These are phyloP conservation scores for Coemansia sp. DNA, from an alignment of 192 early-diverging fungal genomes.

Conservation along the genomic window DNA sequence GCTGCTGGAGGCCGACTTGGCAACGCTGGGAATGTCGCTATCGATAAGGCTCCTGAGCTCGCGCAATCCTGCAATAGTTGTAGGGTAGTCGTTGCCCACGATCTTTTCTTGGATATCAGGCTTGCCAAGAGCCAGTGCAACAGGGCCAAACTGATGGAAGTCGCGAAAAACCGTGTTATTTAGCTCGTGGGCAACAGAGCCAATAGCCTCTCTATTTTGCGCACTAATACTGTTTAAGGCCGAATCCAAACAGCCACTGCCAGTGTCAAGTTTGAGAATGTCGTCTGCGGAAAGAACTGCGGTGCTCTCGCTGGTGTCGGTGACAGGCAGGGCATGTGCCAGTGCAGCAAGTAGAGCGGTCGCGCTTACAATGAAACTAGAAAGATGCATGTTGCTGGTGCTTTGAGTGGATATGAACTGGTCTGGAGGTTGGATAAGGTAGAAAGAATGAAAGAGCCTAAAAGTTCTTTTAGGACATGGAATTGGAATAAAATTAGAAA, in stretches of 20 bases:
- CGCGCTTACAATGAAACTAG: slow-evolving; percentile 4
- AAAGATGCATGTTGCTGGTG: background rate
- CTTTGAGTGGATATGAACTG: background rate
- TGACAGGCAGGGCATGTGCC: slow-evolving; percentile 6
- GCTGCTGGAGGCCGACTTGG: slow-evolving; percentile 3
- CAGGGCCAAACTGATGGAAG: slow-evolving; percentile 49
- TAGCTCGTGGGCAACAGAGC: slow-evolving; percentile 28
- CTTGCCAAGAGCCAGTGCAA: slow-evolving; percentile 28
- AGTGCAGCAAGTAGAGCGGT: slow-evolving; percentile 8
- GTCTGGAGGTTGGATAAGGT: background rate
- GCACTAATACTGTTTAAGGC: slow-evolving; percentile 14
- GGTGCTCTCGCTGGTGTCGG: slow-evolving; percentile 2
- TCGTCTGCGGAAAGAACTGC: slow-evolving; percentile 4
- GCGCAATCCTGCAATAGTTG: slow-evolving; percentile 23
- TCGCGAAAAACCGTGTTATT: slow-evolving; percentile 41
- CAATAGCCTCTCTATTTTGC: slow-evolving; percentile 16
- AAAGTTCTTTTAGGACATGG: no score
- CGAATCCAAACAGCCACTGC: slow-evolving; percentile 31
- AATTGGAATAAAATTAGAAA: no score
- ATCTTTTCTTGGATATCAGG: slow-evolving; percentile 28
- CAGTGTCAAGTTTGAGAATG: slow-evolving; percentile 22
- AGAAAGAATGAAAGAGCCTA: background rate
- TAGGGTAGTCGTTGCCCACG: slow-evolving; percentile 21
- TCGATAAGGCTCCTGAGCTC: slow-evolving; percentile 26
- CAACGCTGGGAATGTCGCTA: slow-evolving; percentile 8